These are phyloP conservation scores for Ramalina intermedia DNA, from an alignment of 495 filamentous ascomycete genomes.

Conservation along the genomic window DNA sequence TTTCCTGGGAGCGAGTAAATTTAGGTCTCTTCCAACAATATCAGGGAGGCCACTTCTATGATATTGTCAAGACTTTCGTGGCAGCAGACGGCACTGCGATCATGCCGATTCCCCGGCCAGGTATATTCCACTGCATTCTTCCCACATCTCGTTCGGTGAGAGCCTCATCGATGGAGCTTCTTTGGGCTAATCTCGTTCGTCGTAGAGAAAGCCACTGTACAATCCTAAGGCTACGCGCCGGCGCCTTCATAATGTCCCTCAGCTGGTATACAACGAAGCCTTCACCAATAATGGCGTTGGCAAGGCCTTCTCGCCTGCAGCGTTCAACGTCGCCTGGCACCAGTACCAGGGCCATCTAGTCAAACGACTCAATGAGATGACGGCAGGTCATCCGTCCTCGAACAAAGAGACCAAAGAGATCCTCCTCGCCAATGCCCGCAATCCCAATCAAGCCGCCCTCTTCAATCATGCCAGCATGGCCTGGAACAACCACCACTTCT, in stretches of 20 bases:
- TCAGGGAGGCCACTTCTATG: constrained; percentile 15
- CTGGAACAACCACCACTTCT: constrained; percentile 96
- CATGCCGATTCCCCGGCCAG: constrained; percentile 8
- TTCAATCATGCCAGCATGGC: constrained; percentile 97
- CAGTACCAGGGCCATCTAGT: constrained; percentile 64
- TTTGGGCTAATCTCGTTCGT: not conserved
- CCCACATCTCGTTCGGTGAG: not conserved
- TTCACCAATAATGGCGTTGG: constrained; percentile 47
- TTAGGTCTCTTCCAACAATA: constrained; percentile 4
- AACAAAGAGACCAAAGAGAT: constrained; percentile 46
- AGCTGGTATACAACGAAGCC: constrained; percentile 37
- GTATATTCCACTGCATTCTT: not conserved
- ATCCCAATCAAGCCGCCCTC: constrained; percentile 55
- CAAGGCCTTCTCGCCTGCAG: constrained; percentile 48
- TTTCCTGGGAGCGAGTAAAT: constrained; percentile 3
- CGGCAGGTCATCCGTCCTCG: constrained; percentile 48
- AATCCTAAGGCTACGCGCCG: constrained; percentile 19
- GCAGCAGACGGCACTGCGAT: constrained; percentile 37
- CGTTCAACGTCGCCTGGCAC: constrained; percentile 63
- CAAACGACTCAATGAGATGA: constrained; percentile 58
- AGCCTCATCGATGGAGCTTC: not conserved
- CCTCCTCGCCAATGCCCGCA: constrained; percentile 60
- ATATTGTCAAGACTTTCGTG: constrained; percentile 38
- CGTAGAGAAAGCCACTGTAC: constrained; percentile 10
- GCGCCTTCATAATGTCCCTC: constrained; percentile 40